phyloP scores from a whole-genome alignment of 768 basidiomycete genomes.

The Boletellus ananiceps region DNA sequence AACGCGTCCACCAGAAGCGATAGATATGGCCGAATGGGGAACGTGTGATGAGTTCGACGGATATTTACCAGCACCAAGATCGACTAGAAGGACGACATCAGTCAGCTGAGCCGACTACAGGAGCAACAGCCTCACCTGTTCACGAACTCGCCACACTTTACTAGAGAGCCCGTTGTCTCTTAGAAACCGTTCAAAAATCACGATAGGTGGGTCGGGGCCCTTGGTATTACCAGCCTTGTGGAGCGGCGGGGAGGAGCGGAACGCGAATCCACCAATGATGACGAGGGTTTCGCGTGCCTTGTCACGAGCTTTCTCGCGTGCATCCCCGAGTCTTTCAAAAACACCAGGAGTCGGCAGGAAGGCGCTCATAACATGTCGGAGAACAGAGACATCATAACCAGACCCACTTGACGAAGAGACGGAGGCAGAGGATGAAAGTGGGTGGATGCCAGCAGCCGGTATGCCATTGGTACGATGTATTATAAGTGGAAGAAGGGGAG shows the following conservation, averaged over 20 bases:
- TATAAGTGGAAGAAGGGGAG: conserved; percentile 60
- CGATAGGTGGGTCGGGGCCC: conserved; percentile 62
- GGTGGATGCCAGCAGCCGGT: conserved; percentile 24
- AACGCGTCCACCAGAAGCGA: conserved; percentile 75
- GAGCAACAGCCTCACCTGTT: conserved; percentile 58
- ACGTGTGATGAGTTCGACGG: conserved; percentile 63
- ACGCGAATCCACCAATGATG: conserved; percentile 66
- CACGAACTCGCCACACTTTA: conserved; percentile 82
- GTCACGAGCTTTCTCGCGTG: conserved; percentile 61
- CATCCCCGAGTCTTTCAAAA: conserved; percentile 79
- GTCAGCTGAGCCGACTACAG: background rate
- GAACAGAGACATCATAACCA: conserved; percentile 47
- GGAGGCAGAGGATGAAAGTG: conserved; percentile 52
- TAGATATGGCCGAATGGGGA: conserved; percentile 80
- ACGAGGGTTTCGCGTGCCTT: conserved; percentile 77
- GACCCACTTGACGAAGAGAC: conserved; percentile 42
- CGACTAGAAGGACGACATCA: conserved; percentile 34
- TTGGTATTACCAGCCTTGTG: conserved; percentile 51
- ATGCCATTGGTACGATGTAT: conserved; percentile 38
- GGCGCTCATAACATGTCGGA: conserved; percentile 64
- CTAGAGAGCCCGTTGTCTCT: conserved; percentile 70
- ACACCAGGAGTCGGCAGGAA: conserved; percentile 75
- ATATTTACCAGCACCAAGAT: conserved; percentile 69
- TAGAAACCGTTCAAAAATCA: conserved; percentile 66
- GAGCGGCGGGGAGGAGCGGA: conserved; percentile 48